A percentile compares a stretch with the other conserved stretches of the same genome.
These are phyloP conservation scores for Fusarium sp. DNA, from an alignment of 2,329 filamentous ascomycete genomes.

Conservation along the genomic window DNA sequence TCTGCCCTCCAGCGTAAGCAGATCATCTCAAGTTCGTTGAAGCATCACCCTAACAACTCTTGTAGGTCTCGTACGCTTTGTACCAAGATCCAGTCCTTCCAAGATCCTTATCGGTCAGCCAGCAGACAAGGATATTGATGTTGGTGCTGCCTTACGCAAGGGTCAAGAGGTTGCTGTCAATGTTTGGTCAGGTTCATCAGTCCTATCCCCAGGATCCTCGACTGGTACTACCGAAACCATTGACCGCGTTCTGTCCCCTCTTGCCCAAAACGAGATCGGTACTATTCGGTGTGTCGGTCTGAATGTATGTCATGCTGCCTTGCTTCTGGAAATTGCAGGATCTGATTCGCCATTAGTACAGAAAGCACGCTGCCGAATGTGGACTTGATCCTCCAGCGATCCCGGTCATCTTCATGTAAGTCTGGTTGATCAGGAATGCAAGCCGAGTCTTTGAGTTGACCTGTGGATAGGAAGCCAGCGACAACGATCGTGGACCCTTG, in stretches of 20 bases:
- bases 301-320: constrained; percentile 52
- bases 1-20: constrained; percentile 36
- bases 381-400: constrained; percentile 61
- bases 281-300: constrained; percentile 68
- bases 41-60: background rate
- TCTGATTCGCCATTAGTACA: constrained; percentile 42
- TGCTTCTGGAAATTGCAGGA: background rate
- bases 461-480: constrained; percentile 56
- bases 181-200: constrained; percentile 67
- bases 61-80: constrained; percentile 67
- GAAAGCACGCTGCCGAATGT: constrained; percentile 57
- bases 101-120: constrained; percentile 67
- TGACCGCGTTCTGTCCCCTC: constrained; percentile 57
- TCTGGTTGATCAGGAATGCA: too few relatives aligned
- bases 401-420: constrained; percentile 64
- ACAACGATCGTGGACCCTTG: constrained; percentile 64
- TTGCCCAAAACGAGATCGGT: constrained; percentile 53
- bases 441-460: background rate
- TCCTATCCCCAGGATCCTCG: constrained; percentile 61
- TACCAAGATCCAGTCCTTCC: constrained; percentile 59
- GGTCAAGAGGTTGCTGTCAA: constrained; percentile 65
- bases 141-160: constrained; percentile 65
- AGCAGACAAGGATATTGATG: constrained; percentile 60
- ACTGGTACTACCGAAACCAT: constrained; percentile 59
- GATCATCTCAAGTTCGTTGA: background rate